phyloP scores from a whole-genome alignment of 192 early-diverging fungal genomes.

The Backusella psychrophila region DNA sequence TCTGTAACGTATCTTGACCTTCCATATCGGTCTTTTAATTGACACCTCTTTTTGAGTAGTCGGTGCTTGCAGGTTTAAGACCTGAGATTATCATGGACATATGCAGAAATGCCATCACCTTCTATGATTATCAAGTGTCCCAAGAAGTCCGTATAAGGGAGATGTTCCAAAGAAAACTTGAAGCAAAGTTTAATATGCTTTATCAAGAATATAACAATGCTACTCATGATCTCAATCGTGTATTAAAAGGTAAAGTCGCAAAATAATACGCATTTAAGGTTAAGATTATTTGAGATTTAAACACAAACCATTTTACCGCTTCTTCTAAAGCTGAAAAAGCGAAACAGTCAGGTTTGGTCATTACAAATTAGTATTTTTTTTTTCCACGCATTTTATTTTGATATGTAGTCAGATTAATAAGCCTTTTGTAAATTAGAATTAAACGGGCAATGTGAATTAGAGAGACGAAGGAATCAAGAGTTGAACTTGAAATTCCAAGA shows the following conservation, averaged over 20 bases:
- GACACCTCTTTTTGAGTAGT: constrained; percentile 24
- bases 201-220: constrained; percentile 37
- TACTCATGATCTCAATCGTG: constrained; percentile 28
- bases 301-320: not conserved
- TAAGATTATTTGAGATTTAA: not conserved
- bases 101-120: constrained; percentile 58
- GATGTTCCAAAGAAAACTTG: constrained; percentile 33
- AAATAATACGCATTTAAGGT: not conserved
- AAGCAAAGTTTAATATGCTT: constrained; percentile 32
- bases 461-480: constrained; percentile 37
- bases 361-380: not conserved
- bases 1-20: constrained; percentile 35
- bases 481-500: constrained; percentile 43
- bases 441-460: constrained; percentile 30
- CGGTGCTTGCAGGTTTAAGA: constrained; percentile 63
- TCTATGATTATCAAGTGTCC: constrained; percentile 65
- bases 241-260: not conserved
- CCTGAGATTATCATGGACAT: constrained; percentile 65
- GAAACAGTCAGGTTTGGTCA: constrained; percentile 15
- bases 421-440: not conserved
- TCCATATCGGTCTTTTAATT: not conserved
- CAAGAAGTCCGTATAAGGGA: constrained; percentile 50
- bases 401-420: not conserved
- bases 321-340: constrained; percentile 22
- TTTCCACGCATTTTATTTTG: not conserved